Percentiles rank a stretch among this genome's conserved stretches.
These are phyloP conservation scores for Paracoccidioides lutzii DNA, from an alignment of 2,329 filamentous ascomycete species.

Conservation along the genomic window DNA sequence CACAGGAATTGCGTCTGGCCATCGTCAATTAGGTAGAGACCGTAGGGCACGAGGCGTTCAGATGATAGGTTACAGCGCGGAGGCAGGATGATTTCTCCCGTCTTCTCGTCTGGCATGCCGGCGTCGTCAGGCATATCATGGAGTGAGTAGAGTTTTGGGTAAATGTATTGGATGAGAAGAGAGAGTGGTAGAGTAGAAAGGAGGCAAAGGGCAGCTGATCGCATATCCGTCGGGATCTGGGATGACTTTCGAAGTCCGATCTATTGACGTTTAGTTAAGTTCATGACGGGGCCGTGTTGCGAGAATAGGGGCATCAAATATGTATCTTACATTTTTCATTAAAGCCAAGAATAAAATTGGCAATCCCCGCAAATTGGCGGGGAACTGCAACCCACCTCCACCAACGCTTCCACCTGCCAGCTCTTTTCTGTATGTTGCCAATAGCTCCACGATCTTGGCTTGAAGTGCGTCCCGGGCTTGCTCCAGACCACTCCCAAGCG, in stretches of 20 bases:
- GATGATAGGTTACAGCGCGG: constrained; percentile 77
- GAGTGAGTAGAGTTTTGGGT: constrained; percentile 69
- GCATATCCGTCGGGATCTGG: constrained; percentile 85
- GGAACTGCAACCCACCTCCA: constrained; percentile 80
- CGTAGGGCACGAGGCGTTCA: constrained; percentile 74
- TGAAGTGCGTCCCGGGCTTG: constrained; percentile 83
- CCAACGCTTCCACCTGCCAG: constrained; percentile 92
- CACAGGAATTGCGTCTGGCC: constrained; percentile 96
- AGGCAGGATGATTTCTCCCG: constrained; percentile 78
- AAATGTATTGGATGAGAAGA: constrained; percentile 85
- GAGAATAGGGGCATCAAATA: constrained; percentile 4
- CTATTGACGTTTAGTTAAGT: constrained; percentile 25
- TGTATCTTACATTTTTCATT: constrained; percentile 73
- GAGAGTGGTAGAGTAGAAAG: constrained; percentile 88
- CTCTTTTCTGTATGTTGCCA: constrained; percentile 95
- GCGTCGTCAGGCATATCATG: constrained; percentile 95
- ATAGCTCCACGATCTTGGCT: constrained; percentile 78
- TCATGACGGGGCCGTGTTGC: not conserved
- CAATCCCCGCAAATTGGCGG: constrained; percentile 76
- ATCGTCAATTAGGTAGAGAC: constrained; percentile 91
- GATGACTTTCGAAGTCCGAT: constrained; percentile 77
- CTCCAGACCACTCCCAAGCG: constrained; percentile 74
- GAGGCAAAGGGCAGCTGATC: constrained; percentile 81
- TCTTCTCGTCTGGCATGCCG: constrained; percentile 70
- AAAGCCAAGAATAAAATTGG: constrained; percentile 84